These are phyloP conservation scores for Zygnema circumcarinatum DNA, from an alignment of 139 green algal species.

Conservation along the genomic window DNA sequence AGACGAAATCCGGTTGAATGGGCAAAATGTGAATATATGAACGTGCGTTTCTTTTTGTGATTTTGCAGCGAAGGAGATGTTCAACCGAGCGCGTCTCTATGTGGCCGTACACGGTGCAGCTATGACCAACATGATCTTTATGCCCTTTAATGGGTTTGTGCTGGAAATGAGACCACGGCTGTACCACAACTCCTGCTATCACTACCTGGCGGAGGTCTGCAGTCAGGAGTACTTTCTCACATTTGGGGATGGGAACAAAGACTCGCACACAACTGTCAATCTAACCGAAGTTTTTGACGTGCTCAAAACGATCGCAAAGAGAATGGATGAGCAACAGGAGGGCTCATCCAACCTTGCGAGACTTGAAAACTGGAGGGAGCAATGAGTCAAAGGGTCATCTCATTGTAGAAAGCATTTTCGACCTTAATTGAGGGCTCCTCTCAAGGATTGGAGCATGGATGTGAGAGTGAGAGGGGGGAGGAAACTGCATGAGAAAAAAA, in stretches of 20 bases:
- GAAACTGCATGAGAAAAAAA: background rate
- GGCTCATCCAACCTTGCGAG: background rate
- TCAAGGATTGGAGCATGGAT: no score
- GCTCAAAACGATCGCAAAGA: background rate
- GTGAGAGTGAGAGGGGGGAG: no score
- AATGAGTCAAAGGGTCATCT: background rate
- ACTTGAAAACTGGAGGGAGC: background rate
- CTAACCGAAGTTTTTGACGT: background rate
- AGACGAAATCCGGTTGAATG: no score
- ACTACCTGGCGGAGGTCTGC: constrained; percentile 17
- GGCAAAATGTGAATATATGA: no score
- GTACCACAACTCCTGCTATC: constrained; percentile 28
- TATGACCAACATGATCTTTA: constrained; percentile 30
- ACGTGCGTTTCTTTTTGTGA: no score
- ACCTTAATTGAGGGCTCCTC: background rate
- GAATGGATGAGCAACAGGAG: background rate
- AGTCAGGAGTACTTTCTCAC: constrained; percentile 6
- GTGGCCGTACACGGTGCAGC: constrained; percentile 15
- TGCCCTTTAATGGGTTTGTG: constrained; percentile 29
- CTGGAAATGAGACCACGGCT: constrained; percentile 21
- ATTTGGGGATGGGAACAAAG: constrained; percentile 11
- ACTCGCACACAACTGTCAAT: constrained; percentile 8
- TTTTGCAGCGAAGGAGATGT: constrained; percentile 10
- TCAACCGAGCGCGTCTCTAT: constrained; percentile 16
- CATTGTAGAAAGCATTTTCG: background rate